A percentile compares a stretch with the other conserved stretches of the same genome.
Conservation (phyloP, 257 asterid genomes). For the Solanum sparsipilum region DNA sequence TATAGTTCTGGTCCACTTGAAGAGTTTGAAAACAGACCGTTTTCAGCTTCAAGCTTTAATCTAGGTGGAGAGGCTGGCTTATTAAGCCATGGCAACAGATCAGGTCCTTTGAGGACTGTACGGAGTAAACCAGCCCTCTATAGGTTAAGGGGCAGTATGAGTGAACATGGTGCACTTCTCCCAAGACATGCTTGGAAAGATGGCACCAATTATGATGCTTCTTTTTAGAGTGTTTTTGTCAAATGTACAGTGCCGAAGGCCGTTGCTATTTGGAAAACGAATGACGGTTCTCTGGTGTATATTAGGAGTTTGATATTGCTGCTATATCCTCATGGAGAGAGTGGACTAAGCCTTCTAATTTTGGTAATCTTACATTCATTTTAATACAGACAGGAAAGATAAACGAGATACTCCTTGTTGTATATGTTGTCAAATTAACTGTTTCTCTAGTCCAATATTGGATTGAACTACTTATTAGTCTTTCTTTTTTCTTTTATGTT, state of each 20-base stretch:
- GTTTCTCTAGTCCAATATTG: slow-evolving; percentile 10
- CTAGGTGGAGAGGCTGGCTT: slow-evolving; percentile 29
- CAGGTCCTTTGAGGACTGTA: slow-evolving; percentile 68
- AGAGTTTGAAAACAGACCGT: slow-evolving; percentile 52
- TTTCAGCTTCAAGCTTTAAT: slow-evolving; percentile 38
- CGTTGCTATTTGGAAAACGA: slow-evolving; percentile 14
- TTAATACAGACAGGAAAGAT: slow-evolving; percentile 14
- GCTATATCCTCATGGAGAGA: not conserved
- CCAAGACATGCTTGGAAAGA: slow-evolving; percentile 47
- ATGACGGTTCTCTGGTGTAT: slow-evolving; percentile 31
- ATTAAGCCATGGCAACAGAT: slow-evolving; percentile 58
- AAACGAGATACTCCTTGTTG: slow-evolving; percentile 13
- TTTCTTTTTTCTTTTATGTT: not conserved
- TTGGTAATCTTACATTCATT: slow-evolving; percentile 26
- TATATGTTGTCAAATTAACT: slow-evolving; percentile 16
- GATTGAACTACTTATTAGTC: slow-evolving; percentile 9
- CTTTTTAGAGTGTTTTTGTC: slow-evolving; percentile 42
- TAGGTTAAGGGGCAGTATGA: slow-evolving; percentile 66
- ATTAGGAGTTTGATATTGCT: slow-evolving; percentile 25
- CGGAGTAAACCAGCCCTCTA: slow-evolving; percentile 60
- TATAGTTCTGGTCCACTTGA: slow-evolving; percentile 87
- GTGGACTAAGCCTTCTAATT: slow-evolving; percentile 44
- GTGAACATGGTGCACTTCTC: slow-evolving; percentile 60
- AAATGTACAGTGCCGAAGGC: slow-evolving; percentile 58
- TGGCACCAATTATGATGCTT: slow-evolving; percentile 41